Conservation (phyloP, 164 flowering plant species). For the Vitis amurensis region DNA sequence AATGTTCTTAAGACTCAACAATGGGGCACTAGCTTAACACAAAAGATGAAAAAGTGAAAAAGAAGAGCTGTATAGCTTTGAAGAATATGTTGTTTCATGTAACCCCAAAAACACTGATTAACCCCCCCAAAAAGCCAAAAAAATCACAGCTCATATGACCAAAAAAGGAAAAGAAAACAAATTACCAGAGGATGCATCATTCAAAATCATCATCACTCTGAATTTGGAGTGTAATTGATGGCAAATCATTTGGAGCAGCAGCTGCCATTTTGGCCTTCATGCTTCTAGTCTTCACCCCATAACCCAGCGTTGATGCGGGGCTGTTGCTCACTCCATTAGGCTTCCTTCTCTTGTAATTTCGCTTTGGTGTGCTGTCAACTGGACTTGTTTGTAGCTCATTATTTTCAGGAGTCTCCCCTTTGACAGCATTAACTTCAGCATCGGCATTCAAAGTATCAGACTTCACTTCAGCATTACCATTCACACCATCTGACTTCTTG, state of each 20-base stretch:
- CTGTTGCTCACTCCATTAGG: constrained; percentile 8
- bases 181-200: background rate
- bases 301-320: background rate
- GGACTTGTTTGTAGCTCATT: background rate
- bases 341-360: constrained; percentile 18
- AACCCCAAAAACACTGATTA: background rate
- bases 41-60: too few relatives aligned
- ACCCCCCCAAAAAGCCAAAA: background rate
- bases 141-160: background rate
- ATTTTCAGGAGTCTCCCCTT: background rate
- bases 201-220: background rate
- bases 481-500: background rate
- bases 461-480: background rate
- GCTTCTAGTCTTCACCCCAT: constrained; percentile 20
- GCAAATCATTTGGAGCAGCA: too few relatives aligned
- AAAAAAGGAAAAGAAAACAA: background rate
- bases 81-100: too few relatives aligned
- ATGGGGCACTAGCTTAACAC: too few relatives aligned
- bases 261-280: constrained; percentile 15
- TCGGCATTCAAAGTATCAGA: background rate
- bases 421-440: background rate
- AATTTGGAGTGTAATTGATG: background rate
- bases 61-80: too few relatives aligned
- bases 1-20: too few relatives aligned
- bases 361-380: background rate